phyloP scores from a whole-genome alignment of 176 grass and related monocot species.

The Carex pumila region DNA sequence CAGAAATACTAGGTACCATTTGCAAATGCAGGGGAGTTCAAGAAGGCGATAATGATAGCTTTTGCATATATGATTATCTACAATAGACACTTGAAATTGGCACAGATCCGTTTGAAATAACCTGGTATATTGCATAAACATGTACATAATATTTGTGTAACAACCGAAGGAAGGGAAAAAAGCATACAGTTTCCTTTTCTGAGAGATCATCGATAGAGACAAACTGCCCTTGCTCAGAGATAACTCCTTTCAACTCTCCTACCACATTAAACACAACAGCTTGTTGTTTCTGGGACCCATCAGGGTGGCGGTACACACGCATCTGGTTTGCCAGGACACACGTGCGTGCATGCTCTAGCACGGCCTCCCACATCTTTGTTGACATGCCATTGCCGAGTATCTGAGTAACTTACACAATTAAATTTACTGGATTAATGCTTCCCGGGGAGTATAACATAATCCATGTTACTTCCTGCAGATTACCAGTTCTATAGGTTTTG shows the following conservation, averaged over 20 bases:
- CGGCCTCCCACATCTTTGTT: constrained; percentile 78
- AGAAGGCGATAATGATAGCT: not conserved
- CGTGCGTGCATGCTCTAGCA: constrained; percentile 69
- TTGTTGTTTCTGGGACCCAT: constrained; percentile 34
- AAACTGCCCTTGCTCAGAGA: constrained; percentile 39
- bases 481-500: not conserved
- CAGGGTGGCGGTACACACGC: constrained; percentile 45
- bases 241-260: constrained; percentile 60
- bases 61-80: not conserved
- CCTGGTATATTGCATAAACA: not conserved
- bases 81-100: not conserved
- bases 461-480: constrained; percentile 8
- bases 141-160: not conserved
- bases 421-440: constrained; percentile 19
- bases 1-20: not conserved
- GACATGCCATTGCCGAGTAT: constrained; percentile 93
- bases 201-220: constrained; percentile 41
- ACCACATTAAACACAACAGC: constrained; percentile 69
- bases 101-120: not conserved
- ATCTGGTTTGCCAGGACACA: constrained; percentile 50
- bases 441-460: not conserved
- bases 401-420: constrained; percentile 44
- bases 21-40: not conserved
- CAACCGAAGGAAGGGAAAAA: not conserved
- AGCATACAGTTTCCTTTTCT: constrained; percentile 60